Base-by-base conservation (phyloP, 1,284 basidiomycete genomes). In the Boletellus deceptivus region DNA sequence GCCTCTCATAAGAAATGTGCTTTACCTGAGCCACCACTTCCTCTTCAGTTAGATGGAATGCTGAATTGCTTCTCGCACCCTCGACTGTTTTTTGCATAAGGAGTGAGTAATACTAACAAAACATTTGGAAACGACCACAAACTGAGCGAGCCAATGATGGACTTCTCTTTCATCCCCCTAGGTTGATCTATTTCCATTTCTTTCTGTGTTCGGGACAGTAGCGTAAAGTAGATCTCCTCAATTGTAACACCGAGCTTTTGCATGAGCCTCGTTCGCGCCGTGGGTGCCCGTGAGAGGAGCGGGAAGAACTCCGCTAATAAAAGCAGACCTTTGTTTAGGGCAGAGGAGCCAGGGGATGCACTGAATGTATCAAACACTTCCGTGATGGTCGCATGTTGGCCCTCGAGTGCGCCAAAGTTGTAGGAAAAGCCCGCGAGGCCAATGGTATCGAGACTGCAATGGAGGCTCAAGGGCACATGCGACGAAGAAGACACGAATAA, bases 21-120 rank as follows among this genome's bases (percentile, higher is more conserved):
- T 31, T 24, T 42, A 71, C 71, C 71, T 84, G 81, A 2, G 85
- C 80, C 47, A 84, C 58, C 14, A 91, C 79, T 63, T 93, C 89
- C 24, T 82, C 82, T 43, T 81, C 75, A 4, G 80, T 75, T 74
- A 91, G 74, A 42, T 70, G 71, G 46, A 80, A 61, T 17, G 71
- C 70, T 0, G 72, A 65, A 14, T 68, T 67, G 1, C 63, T 55
- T 36, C 60, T 67, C 59, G 80, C 77, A 1, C 78, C 77, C 57
- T 49, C 43, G 17, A 56, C 36, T 50, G n/a, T 38, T 24, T 39
- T 39, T 3, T 3, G 3, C 0, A 7, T 35, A 2, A 22, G 1
- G 25, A 8, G 25, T 31, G 29, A 31, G 25, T 25, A 8, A 31
- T 14, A 3, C 6, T 3, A 16, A n/a, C 4, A 1, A 9, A n/a